A percentile compares a stretch with the other conserved stretches of the same genome.
Conservation (phyloP, 306 rosid species). For the Corylus avellana region DNA sequence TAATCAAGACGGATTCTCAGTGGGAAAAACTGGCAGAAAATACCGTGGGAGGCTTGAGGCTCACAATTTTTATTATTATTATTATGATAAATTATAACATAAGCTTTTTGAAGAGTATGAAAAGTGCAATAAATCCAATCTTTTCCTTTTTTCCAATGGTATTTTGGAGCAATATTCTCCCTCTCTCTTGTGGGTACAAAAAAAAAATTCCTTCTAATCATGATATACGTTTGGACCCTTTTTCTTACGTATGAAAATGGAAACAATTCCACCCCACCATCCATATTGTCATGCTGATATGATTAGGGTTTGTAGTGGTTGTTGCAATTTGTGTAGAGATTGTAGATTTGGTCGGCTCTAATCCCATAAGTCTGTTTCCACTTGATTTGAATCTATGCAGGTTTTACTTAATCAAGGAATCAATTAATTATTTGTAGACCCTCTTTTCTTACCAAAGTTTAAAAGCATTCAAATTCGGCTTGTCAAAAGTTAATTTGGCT, state of each 20-base stretch:
- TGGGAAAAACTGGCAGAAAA: constrained; percentile 31
- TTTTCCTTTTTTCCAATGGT: constrained; percentile 42
- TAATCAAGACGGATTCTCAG: constrained; percentile 42
- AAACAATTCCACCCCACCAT: constrained; percentile 28
- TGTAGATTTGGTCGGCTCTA: constrained; percentile 13
- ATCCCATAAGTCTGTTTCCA: constrained; percentile 7
- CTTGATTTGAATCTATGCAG: neutral
- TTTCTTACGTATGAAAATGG: constrained; percentile 32
- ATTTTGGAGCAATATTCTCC: constrained; percentile 35
- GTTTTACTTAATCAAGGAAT: neutral
- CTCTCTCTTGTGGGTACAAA: constrained; percentile 43
- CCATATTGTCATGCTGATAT: constrained; percentile 35
- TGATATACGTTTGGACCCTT: constrained; percentile 44
- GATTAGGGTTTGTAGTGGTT: constrained; percentile 39
- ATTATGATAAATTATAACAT: constrained; percentile 20
- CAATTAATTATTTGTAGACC: no score
- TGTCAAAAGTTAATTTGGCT: no score
- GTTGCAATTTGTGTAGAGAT: constrained; percentile 23
- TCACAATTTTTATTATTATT: constrained; percentile 18
- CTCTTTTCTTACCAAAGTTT: no score
- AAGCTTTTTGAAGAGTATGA: constrained; percentile 43
- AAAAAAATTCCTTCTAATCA: constrained; percentile 49
- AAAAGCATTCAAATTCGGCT: no score
- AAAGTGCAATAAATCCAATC: constrained; percentile 50
- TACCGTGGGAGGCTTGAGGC: constrained; percentile 35